Evolutionary conservation across 257 asterid genomes (phyloP), one percentile per base, ranked within the genome.

Genomic region (Linderniella brevidens): DNA sequence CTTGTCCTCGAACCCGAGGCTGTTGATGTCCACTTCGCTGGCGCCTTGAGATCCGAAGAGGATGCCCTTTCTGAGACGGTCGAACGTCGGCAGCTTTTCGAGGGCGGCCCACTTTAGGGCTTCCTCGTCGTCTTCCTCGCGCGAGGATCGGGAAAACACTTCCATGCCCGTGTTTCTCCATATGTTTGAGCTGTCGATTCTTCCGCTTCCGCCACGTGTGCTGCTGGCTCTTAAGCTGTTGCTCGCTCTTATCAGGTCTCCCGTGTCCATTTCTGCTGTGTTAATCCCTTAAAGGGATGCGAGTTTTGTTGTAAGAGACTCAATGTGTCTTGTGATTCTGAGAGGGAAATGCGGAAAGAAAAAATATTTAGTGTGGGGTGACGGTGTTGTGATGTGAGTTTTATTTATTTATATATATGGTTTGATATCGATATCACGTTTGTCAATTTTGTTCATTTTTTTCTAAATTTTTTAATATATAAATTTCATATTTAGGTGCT

Each of bases 41-140:
- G 69, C 60, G 7, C 84, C 87, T 32, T 63, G 60, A 3, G 75
- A 72, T 8, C 92, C 92, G 38, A 69, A 61, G 8, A 80, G 10
- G 0, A 80, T 41, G 11, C 93, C 93, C 42, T 72, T 77, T 46
- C 82, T 58, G 35, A 80, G 72, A 9, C 93, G 75, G 49, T 69
- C 84, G 8, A 69, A 80, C 0, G 93, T 80, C 0, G 93, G 88
- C 17, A 80, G 51, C 18, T 72, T 74, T 51, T 80, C 93, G 9
- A 80, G 63, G 0, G 88, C 88, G 0, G 93, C 93, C 93, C 93
- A 80, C 50, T 71, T 71, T 16, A 80, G 56, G 17, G 88, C 93
- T 19, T 74, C 93, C 16, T 80, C 88, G 12, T 77, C 87, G 7
- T 80, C 85, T 50, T 80, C 90, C 0, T 77, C 82, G 0, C 78